Evolutionary conservation across 2,329 filamentous ascomycete species (phyloP), one percentile per base, ranked within the genome.

Genomic region (Aspergillus cejpii): DNA sequence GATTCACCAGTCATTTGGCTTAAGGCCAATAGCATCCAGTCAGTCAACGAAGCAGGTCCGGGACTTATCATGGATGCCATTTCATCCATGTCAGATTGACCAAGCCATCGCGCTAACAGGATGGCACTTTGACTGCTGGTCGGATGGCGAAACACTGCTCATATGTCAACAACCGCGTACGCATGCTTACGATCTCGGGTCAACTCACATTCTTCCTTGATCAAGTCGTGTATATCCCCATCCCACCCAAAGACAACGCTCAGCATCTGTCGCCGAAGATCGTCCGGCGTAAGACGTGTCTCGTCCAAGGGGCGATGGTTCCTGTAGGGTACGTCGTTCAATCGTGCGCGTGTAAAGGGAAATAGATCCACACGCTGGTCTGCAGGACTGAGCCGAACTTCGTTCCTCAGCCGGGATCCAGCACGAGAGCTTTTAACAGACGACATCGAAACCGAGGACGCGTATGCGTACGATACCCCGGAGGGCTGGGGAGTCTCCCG

Each of bases 11-110:
- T 88, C 68, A 97, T 94, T 31, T 87, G 86, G 60, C 87, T 94
- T 41, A 98, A 70, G 8, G 92, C 91, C 27, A 98, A 73, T 47
- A 97, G 71, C 88, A 98, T 96, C 92, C 92, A 98, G 66, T 97
- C 92, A 0, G 87, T 87, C 2, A 86, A 88, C 7, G 88, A 91
- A 78, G 92, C 90, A n/a, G 87, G 84, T 54, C 91, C 82, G 0
- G 88, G 85, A 34, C 81, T 72, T 28, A 82, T 70, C 72, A 84
- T 86, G 2, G 86, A 81, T 8, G 82, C 78, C 78, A 95, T 86
- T 31, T 88, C 77, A 57, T 95, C 88, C 0, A 84, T 78, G 47
- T 88, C 83, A 28, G 87, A 80, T 50, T 95, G 86, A 11, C 90
- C 89, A 0, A 98, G 78, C 92, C 92, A 98, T 66, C 94, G 94